phyloP scores from a whole-genome alignment of 2,329 filamentous ascomycete genomes.

The Hymenoscyphus occultus region DNA sequence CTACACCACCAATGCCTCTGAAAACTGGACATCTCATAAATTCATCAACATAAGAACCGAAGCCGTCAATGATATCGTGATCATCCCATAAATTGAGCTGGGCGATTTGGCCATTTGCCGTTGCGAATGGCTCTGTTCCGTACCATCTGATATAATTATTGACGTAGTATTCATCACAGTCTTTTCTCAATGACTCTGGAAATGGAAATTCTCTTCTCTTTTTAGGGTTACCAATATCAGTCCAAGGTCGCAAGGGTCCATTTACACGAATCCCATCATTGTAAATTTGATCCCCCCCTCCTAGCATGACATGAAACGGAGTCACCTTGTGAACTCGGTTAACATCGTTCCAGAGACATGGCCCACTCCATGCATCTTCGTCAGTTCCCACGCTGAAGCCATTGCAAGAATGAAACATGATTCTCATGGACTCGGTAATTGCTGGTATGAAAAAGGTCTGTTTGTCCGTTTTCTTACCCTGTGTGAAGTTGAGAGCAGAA shows the following conservation, averaged over 20 bases:
- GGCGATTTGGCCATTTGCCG: conserved; percentile 85
- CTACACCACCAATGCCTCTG: conserved; percentile 83
- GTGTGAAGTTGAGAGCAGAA: conserved; percentile 60
- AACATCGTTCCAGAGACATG: conserved; percentile 94
- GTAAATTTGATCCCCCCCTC: conserved; percentile 94
- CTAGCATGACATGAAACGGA: conserved; percentile 94
- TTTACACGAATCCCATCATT: conserved; percentile 83
- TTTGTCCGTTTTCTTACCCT: conserved; percentile 52
- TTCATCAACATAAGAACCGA: conserved; percentile 86
- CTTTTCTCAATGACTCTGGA: conserved; percentile 71
- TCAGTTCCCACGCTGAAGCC: conserved; percentile 90
- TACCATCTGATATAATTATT: conserved; percentile 79
- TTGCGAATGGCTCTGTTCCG: conserved; percentile 74
- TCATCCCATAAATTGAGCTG: conserved; percentile 99
- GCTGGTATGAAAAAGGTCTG: conserved; percentile 86
- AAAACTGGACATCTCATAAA: conserved; percentile 95
- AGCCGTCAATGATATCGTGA: conserved; percentile 90
- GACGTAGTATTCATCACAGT: conserved; percentile 87
- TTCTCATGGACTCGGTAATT: conserved; percentile 82
- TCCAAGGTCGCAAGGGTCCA: conserved; percentile 80
- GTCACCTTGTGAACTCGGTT: conserved; percentile 72
- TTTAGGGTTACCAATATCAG: conserved; percentile 75
- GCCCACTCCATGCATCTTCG: conserved; percentile 80
- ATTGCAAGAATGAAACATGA: conserved; percentile 98
- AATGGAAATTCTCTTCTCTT: conserved; percentile 79